Evolutionary conservation across 1,139 yeast genomes (phyloP).

Genomic region (Yamadazyma trypodendri): DNA sequence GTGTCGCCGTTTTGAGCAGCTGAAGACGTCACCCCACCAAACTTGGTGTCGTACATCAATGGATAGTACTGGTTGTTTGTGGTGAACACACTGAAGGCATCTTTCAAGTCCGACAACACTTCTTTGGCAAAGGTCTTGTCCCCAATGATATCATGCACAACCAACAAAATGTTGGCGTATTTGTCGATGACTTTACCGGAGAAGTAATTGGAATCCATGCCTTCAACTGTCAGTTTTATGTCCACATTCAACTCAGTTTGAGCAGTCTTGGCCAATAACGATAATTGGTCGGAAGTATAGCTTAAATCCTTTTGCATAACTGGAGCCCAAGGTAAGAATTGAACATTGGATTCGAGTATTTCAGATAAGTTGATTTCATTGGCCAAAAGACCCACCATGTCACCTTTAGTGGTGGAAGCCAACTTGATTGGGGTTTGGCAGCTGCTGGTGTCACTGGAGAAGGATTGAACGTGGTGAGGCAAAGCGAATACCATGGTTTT

Average conservation of each 20-base stretch:
- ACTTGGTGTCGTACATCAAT: constrained; percentile 66
- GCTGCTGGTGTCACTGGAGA: constrained; percentile 34
- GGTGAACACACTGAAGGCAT: constrained; percentile 51
- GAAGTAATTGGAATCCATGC: constrained; percentile 55
- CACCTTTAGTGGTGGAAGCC: constrained; percentile 65
- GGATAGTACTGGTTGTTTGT: constrained; percentile 55
- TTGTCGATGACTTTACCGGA: constrained; percentile 75
- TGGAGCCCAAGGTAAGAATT: constrained; percentile 61
- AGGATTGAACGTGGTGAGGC: constrained; percentile 66
- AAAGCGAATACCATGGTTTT: constrained; percentile 61
- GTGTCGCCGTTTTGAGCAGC: constrained; percentile 52
- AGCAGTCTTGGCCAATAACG: constrained; percentile 53
- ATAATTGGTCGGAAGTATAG: constrained; percentile 52
- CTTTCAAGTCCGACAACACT: constrained; percentile 50
- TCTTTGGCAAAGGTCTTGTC: constrained; percentile 50
- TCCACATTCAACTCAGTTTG: constrained; percentile 58
- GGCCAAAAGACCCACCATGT: constrained; percentile 59
- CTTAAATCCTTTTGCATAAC: constrained; percentile 28
- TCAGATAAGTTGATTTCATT: constrained; percentile 51
- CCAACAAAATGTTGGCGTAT: constrained; percentile 68
- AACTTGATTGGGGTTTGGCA: constrained; percentile 49
- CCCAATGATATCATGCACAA: constrained; percentile 57
- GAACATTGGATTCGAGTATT: constrained; percentile 45
- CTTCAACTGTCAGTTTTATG: constrained; percentile 48
- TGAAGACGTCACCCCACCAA: constrained; percentile 67